A percentile compares a stretch with the other conserved stretches of the same genome.
phyloP scores from a whole-genome alignment of 2,329 filamentous ascomycete species.

The Remersonia thermophila region DNA sequence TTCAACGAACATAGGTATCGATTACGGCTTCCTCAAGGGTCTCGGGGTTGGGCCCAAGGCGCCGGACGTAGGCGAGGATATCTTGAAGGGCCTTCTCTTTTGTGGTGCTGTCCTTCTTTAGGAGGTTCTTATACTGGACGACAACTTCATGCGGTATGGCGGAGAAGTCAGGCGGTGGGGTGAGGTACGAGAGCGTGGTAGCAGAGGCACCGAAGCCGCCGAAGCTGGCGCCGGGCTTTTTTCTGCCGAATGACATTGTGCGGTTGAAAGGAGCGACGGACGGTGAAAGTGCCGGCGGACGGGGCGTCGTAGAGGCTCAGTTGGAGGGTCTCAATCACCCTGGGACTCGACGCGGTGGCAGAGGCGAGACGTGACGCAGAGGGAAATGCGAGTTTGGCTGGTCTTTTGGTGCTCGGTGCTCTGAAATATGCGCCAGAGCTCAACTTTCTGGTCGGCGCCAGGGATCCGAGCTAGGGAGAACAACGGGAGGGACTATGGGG shows the following conservation, averaged over 20 bases:
- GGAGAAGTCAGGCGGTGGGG: constrained; percentile 72
- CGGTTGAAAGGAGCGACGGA: too few relatives aligned
- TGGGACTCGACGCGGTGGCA: too few relatives aligned
- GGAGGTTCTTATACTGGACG: constrained; percentile 83
- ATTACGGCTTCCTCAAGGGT: constrained; percentile 71
- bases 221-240: background rate
- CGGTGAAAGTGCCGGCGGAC: background rate
- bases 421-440: too few relatives aligned
- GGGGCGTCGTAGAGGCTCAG: too few relatives aligned
- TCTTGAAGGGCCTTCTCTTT: constrained; percentile 87
- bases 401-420: too few relatives aligned
- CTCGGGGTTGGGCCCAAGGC: constrained; percentile 40
- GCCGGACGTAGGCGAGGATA: constrained; percentile 51
- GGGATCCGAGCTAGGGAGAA: too few relatives aligned
- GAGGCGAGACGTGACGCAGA: too few relatives aligned
- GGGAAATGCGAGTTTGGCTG: too few relatives aligned
- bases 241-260: background rate
- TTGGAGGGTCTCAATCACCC: too few relatives aligned
- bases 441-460: too few relatives aligned
- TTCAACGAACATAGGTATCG: constrained; percentile 67
- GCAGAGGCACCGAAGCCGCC: constrained; percentile 29
- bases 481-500: too few relatives aligned
- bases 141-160: constrained; percentile 68
- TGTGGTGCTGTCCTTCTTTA: constrained; percentile 87
- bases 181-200: constrained; percentile 66